Percentiles rank a stretch among this genome's conserved stretches.
phyloP scores from a whole-genome alignment of 2,329 filamentous ascomycete genomes.

The Fusarium multiceps region DNA sequence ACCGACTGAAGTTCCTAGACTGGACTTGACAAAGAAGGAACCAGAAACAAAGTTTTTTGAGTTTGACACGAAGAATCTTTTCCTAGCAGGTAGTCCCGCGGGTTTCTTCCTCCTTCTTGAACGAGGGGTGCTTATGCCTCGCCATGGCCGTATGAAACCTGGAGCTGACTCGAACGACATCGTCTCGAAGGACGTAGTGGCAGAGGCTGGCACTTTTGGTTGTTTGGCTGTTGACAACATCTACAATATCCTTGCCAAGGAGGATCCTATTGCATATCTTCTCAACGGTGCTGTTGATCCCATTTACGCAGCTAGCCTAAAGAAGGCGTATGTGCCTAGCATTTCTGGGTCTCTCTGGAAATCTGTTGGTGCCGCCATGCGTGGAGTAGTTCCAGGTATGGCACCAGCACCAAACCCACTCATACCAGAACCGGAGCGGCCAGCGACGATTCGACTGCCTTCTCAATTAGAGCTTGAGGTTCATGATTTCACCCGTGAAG shows the following conservation, averaged over 20 bases:
- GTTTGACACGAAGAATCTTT: slow-evolving; percentile 90
- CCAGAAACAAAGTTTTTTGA: slow-evolving; percentile 76
- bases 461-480: slow-evolving; percentile 90
- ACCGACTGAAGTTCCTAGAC: slow-evolving; percentile 74
- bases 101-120: slow-evolving; percentile 94
- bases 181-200: slow-evolving; percentile 71
- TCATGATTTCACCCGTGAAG: slow-evolving; percentile 92
- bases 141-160: slow-evolving; percentile 79
- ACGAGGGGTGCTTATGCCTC: slow-evolving; percentile 75
- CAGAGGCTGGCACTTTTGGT: slow-evolving; percentile 83
- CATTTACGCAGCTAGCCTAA: slow-evolving; percentile 80
- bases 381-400: slow-evolving; percentile 69
- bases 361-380: slow-evolving; percentile 71
- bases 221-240: slow-evolving; percentile 95
- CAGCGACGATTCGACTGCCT: slow-evolving; percentile 60
- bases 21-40: slow-evolving; percentile 56
- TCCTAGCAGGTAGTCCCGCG: slow-evolving; percentile 88
- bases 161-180: slow-evolving; percentile 74
- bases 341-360: slow-evolving; percentile 73
- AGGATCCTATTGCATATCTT: slow-evolving; percentile 86
- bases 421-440: slow-evolving; percentile 51
- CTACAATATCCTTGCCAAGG: slow-evolving; percentile 85
- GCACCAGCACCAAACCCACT: slow-evolving; percentile 48
- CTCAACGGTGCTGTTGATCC: slow-evolving; percentile 91
- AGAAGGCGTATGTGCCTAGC: slow-evolving; percentile 81